Conservation (phyloP, 352 stramenopile genomes). For the Phytophthora uliginosa region DNA sequence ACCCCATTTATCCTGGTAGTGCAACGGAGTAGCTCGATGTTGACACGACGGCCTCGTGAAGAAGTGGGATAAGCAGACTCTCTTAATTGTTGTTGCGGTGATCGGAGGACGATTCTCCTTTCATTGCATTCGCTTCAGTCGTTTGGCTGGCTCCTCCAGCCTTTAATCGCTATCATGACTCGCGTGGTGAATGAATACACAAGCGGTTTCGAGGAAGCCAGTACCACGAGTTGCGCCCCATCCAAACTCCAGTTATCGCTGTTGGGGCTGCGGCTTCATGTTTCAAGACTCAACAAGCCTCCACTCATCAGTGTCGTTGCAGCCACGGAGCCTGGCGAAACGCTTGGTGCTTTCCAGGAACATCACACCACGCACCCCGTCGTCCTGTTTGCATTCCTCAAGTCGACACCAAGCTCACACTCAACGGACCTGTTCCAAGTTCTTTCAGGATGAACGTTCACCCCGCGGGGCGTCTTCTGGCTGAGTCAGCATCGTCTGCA, state of each 20-base stretch:
- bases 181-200: neutral
- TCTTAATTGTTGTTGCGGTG: neutral
- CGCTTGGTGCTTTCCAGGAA: slow-evolving; percentile 20
- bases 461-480: slow-evolving; percentile 23
- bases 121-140: neutral
- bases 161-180: neutral
- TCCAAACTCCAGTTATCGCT: neutral
- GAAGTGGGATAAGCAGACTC: neutral
- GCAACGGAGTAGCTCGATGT: no score
- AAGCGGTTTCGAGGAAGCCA: neutral
- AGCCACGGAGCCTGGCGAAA: slow-evolving; percentile 19
- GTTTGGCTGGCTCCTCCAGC: neutral
- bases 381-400: slow-evolving; percentile 26
- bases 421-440: neutral
- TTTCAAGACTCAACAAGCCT: slow-evolving; percentile 2
- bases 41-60: neutral
- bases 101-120: neutral
- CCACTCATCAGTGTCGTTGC: slow-evolving; percentile 12
- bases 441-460: neutral
- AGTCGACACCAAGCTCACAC: slow-evolving; percentile 20
- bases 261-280: slow-evolving; percentile 1
- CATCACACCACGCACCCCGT: neutral
- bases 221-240: neutral
- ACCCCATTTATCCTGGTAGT: no score
- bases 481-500: neutral